These are phyloP conservation scores for Phialemoniopsis sp. DNA, from an alignment of 2,329 filamentous ascomycete genomes.

Conservation along the genomic window DNA sequence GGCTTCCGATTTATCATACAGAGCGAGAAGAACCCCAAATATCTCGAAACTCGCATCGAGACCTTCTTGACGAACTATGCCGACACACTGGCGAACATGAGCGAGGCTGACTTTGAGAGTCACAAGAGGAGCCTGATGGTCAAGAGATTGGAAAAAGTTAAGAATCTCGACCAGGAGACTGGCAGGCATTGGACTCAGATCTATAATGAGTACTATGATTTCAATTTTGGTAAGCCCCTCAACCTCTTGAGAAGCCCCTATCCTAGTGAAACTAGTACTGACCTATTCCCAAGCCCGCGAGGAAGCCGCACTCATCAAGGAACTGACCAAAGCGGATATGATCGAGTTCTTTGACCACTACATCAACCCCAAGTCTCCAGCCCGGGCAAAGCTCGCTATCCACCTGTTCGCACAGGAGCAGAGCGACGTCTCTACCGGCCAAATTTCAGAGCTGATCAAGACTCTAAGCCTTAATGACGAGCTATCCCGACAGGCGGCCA, in stretches of 20 bases:
- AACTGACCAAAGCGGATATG: constrained; percentile 75
- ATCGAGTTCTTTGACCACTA: constrained; percentile 72
- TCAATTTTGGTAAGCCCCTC: constrained; percentile 67
- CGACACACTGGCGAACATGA: constrained; percentile 68
- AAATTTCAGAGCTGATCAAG: constrained; percentile 35
- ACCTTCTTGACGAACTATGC: constrained; percentile 70
- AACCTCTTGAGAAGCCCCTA: neutral
- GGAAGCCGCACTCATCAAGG: constrained; percentile 71
- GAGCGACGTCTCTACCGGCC: constrained; percentile 35
- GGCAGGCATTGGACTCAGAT: constrained; percentile 82
- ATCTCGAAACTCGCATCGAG: constrained; percentile 84
- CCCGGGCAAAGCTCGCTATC: constrained; percentile 78
- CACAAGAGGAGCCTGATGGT: constrained; percentile 88
- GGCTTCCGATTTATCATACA: constrained; percentile 90
- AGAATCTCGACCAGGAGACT: constrained; percentile 85
- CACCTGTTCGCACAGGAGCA: constrained; percentile 74
- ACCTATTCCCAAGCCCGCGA: constrained; percentile 55
- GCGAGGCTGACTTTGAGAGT: constrained; percentile 77
- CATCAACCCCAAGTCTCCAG: constrained; percentile 69
- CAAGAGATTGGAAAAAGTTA: constrained; percentile 83
- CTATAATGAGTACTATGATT: constrained; percentile 82
- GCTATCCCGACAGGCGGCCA: constrained; percentile 19
- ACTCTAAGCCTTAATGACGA: constrained; percentile 27
- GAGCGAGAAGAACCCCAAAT: constrained; percentile 80
- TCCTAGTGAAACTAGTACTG: neutral